A percentile compares a stretch with the other conserved stretches of the same genome.
Conservation (phyloP, 106 monocot genomes). For the Allium sativum region DNA sequence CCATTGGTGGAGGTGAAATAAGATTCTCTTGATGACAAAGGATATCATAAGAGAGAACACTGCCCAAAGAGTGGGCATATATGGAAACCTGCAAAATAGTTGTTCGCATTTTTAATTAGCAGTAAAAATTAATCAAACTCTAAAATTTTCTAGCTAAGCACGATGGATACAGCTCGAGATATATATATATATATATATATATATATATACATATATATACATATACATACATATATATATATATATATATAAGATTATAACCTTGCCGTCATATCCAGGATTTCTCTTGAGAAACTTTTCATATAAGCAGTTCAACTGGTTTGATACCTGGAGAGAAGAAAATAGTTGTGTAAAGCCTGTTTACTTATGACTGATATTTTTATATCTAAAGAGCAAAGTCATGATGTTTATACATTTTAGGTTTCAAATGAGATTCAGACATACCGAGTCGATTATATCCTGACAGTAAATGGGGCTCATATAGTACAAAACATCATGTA, state of each 20-base stretch:
- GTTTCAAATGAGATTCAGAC: not conserved
- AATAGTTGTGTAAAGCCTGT: no score
- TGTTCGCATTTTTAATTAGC: not conserved
- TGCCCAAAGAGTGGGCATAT: constrained; percentile 96
- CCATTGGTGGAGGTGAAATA: constrained; percentile 25
- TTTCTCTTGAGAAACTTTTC: constrained; percentile 86
- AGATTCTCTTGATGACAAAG: constrained; percentile 84
- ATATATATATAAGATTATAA: no score
- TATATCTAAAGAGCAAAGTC: no score
- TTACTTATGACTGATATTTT: no score
- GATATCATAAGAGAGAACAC: constrained; percentile 95
- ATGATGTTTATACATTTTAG: no score
- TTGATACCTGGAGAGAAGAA: constrained; percentile 54
- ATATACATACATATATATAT: no score
- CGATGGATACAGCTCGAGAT: not conserved
- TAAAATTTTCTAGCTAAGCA: not conserved
- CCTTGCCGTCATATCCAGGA: constrained; percentile 91
- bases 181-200: no score
- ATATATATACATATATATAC: no score
- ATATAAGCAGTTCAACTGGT: constrained; percentile 82
- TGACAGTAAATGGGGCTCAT: constrained; percentile 98
- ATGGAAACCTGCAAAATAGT: constrained; percentile 62
- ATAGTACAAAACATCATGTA: constrained; percentile 96
- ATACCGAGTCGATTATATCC: constrained; percentile 88
- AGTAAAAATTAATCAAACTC: not conserved